Evolutionary conservation across 441 rosid species (phyloP), one percentile per base, ranked within the genome.

Genomic region (Mallotus japonicus): DNA sequence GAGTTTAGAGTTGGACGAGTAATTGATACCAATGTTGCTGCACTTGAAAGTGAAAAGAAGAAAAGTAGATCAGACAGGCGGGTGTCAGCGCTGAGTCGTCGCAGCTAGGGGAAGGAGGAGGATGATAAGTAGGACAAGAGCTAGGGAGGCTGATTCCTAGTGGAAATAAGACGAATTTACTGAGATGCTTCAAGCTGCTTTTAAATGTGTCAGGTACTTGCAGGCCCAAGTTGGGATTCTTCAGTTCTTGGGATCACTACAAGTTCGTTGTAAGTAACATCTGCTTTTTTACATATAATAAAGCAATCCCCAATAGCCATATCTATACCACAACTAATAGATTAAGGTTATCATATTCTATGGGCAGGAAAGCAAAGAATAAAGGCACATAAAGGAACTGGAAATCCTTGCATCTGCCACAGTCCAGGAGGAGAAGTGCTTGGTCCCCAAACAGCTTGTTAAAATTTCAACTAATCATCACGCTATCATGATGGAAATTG

Each of bases 21-120:
- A 9, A 4, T 53, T 71, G 4, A 67, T 64, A 19, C 77, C 50
- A 46, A 70, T 62, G 32, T 70, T 82, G 1, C 71, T 28, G 32
- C 32, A 40, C 44, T 54, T 54, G 72, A 64, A 53, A 60, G 34
- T 13, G 79, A 78, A 5, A 42, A 42, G 46, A 42, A 8, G 32
- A 28, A 28, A 49, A 54, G 17, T 10, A 83, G 0, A 28, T 28
- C 46, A 5, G 46, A 42, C 74, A 47, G 58, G 2, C 19, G 60
- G 12, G 64, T 88, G 75, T 87, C 97, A 1, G 77, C 81, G 37
- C 98, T 92, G 80, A 94, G 95, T 83, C 2, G 72, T 84, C 0
- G 93, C 91, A 0, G 95, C 98, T 0, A 69, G 96, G 20, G 84
- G 88, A 72, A 87, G 99, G 76, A 87, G 99, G 76, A 87, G 99